A percentile compares a stretch with the other conserved stretches of the same genome.
These are phyloP conservation scores for Gardenia jasminoides DNA, from an alignment of 257 asterid genomes.

Conservation along the genomic window DNA sequence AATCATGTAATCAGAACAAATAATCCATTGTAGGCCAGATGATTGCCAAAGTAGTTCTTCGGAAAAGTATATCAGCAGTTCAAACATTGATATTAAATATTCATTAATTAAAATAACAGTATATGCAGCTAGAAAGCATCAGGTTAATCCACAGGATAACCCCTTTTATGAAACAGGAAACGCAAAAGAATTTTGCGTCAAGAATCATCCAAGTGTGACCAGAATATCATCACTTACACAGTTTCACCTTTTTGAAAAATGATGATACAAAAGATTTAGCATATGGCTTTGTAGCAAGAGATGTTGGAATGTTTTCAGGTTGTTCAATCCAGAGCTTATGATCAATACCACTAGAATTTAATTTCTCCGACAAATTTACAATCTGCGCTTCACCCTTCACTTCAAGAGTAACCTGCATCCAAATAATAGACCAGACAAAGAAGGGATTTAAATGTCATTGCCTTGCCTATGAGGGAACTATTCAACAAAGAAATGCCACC, in stretches of 20 bases:
- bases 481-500: neutral
- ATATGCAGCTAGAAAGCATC: neutral
- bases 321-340: constrained; percentile 94
- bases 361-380: constrained; percentile 65
- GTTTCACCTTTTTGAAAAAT: constrained; percentile 80
- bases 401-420: constrained; percentile 78
- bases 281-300: constrained; percentile 91
- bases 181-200: neutral
- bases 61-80: neutral
- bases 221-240: constrained; percentile 63
- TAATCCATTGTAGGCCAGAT: neutral
- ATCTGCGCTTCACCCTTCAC: constrained; percentile 87
- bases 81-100: no score
- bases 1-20: no score
- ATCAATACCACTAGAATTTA: constrained; percentile 61
- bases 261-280: constrained; percentile 76
- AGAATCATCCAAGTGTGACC: neutral
- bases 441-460: no score
- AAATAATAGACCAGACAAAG: neutral
- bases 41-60: neutral
- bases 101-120: no score
- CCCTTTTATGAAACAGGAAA: neutral
- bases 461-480: neutral
- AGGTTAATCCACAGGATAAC: neutral
- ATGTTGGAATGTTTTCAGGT: constrained; percentile 85